phyloP scores from a whole-genome alignment of 164 flowering plant species.

The Aristolochia contorta region DNA sequence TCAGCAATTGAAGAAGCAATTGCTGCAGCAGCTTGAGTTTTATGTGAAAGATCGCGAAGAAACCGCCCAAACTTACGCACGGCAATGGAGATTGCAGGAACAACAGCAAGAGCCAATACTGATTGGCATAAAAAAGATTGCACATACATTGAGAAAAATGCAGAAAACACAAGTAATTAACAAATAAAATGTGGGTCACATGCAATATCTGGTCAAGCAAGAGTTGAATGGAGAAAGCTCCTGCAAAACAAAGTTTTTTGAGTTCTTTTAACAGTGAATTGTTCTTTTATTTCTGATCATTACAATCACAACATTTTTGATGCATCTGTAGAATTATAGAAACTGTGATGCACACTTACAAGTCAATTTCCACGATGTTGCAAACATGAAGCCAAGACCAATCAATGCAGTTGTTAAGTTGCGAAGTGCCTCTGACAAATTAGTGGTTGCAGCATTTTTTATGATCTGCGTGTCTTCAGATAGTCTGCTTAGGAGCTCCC shows the following conservation, averaged over 20 bases:
- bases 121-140: slow-evolving; percentile 3
- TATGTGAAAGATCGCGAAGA: slow-evolving; percentile 91
- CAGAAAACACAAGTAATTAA: not conserved
- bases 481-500: slow-evolving; percentile 91
- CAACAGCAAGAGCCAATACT: slow-evolving; percentile 84
- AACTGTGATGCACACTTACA: slow-evolving; percentile 26
- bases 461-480: slow-evolving; percentile 97
- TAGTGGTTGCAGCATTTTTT: slow-evolving; percentile 95
- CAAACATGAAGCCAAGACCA: slow-evolving; percentile 86
- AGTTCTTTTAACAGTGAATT: too few species aligned
- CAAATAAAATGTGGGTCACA: too few species aligned
- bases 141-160: not conserved
- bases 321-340: too few species aligned
- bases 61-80: slow-evolving; percentile 82
- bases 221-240: too few species aligned
- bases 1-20: slow-evolving; percentile 92
- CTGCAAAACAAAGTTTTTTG: too few species aligned
- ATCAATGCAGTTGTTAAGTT: slow-evolving; percentile 70
- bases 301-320: too few species aligned
- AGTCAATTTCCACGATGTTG: slow-evolving; percentile 95
- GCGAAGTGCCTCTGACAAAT: slow-evolving; percentile 85
- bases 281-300: too few species aligned
- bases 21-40: slow-evolving; percentile 98
- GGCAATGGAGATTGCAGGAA: slow-evolving; percentile 64
- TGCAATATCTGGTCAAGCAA: too few species aligned